Evolutionary conservation across 352 stramenopile species (phyloP).

Genomic region (Phytophthora tubulina): DNA sequence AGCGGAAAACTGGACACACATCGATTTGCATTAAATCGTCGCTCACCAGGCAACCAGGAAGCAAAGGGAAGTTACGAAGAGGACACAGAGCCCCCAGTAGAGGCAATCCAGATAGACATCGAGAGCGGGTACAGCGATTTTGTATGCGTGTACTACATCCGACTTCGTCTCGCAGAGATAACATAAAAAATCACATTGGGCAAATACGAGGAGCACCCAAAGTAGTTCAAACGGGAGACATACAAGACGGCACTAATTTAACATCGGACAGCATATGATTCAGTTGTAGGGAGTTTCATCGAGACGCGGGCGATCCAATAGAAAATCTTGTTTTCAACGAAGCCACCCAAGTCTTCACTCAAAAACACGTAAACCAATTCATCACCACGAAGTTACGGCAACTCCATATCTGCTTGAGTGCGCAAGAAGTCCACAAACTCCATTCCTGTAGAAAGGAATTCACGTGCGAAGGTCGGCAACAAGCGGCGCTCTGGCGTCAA

Average conservation of each 20-base stretch:
- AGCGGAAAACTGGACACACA: conserved; percentile 66
- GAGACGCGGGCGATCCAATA: background rate
- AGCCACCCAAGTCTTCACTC: background rate
- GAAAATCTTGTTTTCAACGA: background rate
- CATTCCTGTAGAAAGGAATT: conserved; percentile 66
- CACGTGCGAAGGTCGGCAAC: conserved; percentile 56
- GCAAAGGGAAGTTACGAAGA: conserved; percentile 18
- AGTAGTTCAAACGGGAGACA: too few relatives aligned
- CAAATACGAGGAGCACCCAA: too few relatives aligned
- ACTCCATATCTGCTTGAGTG: conserved; percentile 38
- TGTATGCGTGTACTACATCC: conserved; percentile 73
- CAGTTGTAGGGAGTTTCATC: background rate
- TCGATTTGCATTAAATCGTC: conserved; percentile 44
- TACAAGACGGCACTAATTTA: too few relatives aligned
- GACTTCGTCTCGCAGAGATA: conserved; percentile 43
- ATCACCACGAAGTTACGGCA: conserved; percentile 23
- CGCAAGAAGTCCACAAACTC: conserved; percentile 78
- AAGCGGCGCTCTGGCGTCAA: conserved; percentile 66
- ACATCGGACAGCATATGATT: background rate
- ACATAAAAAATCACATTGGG: conserved; percentile 9
- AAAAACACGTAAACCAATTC: background rate
- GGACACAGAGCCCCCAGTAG: conserved; percentile 26
- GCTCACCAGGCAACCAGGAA: conserved; percentile 13
- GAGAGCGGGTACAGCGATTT: conserved; percentile 76
- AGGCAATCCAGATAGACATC: conserved; percentile 77